A percentile compares a stretch with the other conserved stretches of the same genome.
Conservation (phyloP, 352 stramenopile species). For the Phytophthora niederhauseri region DNA sequence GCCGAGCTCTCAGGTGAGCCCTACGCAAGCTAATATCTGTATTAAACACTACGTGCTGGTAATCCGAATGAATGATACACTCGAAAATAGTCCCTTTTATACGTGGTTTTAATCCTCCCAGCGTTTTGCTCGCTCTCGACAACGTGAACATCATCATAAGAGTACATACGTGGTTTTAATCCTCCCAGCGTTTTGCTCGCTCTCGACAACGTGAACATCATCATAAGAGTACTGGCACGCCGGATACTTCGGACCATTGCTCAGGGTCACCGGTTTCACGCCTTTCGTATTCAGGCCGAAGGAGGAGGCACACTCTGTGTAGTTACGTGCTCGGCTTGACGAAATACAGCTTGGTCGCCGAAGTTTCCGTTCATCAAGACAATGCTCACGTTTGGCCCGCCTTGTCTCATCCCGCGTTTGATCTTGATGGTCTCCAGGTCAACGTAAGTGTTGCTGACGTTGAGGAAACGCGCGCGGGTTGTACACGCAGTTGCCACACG, state of each 20-base stretch:
- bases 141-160: conserved; percentile 1
- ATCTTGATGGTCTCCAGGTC: conserved; percentile 36
- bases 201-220: conserved; percentile 1
- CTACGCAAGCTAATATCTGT: too few species aligned
- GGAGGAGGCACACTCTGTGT: conserved; percentile 35
- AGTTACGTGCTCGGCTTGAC: conserved; percentile 26
- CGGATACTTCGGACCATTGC: conserved; percentile 26
- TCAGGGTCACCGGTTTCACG: conserved; percentile 17
- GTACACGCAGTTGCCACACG: conserved; percentile 42
- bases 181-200: conserved; percentile 1
- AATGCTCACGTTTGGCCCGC: conserved; percentile 40
- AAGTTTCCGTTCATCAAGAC: conserved; percentile 52
- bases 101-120: too few species aligned
- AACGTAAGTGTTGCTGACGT: conserved; percentile 42
- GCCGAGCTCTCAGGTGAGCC: too few species aligned
- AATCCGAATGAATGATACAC: too few species aligned
- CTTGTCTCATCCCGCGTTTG: conserved; percentile 25
- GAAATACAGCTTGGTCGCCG: conserved; percentile 36
- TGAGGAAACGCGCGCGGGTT: conserved; percentile 43
- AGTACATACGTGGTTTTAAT: background rate
- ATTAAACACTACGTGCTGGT: too few species aligned
- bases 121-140: background rate
- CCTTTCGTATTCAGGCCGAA: conserved; percentile 18
- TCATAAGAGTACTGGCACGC: conserved; percentile 18
- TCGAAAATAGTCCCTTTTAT: too few species aligned